Base-by-base conservation (phyloP, 176 grass and related monocot genomes). In the Lolium multiflorum region DNA sequence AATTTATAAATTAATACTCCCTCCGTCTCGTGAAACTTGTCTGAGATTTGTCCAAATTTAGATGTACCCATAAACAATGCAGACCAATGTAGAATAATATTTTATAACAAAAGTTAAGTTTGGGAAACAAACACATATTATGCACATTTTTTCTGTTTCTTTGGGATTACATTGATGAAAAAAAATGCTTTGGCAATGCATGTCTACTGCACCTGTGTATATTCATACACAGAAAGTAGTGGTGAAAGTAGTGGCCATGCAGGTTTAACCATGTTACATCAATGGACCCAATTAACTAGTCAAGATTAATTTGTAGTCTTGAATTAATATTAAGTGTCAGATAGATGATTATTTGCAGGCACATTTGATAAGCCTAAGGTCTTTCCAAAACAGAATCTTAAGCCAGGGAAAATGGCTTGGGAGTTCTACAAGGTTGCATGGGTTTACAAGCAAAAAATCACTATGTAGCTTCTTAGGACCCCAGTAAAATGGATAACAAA, bases 361-460 rank as follows among this genome's bases (percentile, higher is more conserved):
- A 46, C 44, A 67, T 67, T 87, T 77, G 39, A 48, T 83, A 57
- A 83, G 54, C 74, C 39, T 69, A 71, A 25, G 41, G 24, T 88
- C 72, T 35, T 58, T 88, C 21, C 25, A 48, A 76, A 77, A 78
- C 80, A 77, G 80, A 88, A 88, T 24, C 35, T 68, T 48, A 82
- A 21, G 44, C 51, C 73, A 83, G 7, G 25, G 51, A 57, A 59
- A 12, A 12, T 60, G 39, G 11, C 52, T 84, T 79, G 38, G 73
- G 64, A 88, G n/a, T 16, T 79, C 16, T 74, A 79, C 46, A 72
- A 55, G 43, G 7, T 54, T 56, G n/a, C 43, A 72, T 63, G 65
- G 26, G 67, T 31, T 84, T 84, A 52, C 39, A 79, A 72, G 43
- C 51, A 47, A 73, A 73, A 31, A 74, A 64, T 22, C 17, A 62